Base-by-base conservation (phyloP, 1,284 basidiomycete genomes). In the Ganoderma sinense region DNA sequence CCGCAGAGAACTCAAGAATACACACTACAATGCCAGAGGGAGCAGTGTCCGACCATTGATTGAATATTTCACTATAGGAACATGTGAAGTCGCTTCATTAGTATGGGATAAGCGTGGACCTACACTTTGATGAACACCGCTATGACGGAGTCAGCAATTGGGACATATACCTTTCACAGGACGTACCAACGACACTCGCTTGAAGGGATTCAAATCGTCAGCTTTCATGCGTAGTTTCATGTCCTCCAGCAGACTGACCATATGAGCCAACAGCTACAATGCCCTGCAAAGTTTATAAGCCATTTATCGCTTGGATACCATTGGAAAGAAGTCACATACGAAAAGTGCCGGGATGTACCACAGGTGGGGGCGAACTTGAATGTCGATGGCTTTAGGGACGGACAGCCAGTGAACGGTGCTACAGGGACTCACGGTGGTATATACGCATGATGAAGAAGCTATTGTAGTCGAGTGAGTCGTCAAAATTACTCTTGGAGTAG, bases 361-460 rank as follows among this genome's bases (percentile, higher is more conserved):
- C 20, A 55, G 14, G 14, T 70, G 16, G 1, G 70, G 73, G 6
- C 73, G 65, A 1, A 74, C 73, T 74, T 36, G 7, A n/a, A 39
- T 36, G 8, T n/a, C n/a, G 11, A n/a, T 8, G 33, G 33, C 33
- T 59, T 59, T 18, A 59, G 36, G 1, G 7, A 16, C 2, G 5
- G n/a, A 13, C 10, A 41, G 7, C 43, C 18, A 29, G 18, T 16
- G 11, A 26, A 31, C 5, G 11, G 41, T 45, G 53, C 2, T 31
- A 40, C 16, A 23, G 5, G 11, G 7, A 62, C 73, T 36, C 5
- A 74, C 73, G 65, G 14, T 69, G 67, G 14, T 69, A 66, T 20
- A 74, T 74, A 4, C 73, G 73, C n/a, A 65, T 18, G 4, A 74
- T 62, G 45, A 70, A 74, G 69, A 74, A 74, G 13, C 73, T 74